These are phyloP conservation scores for Colletotrichum karsti DNA, from an alignment of 2,329 filamentous ascomycete species.

Conservation along the genomic window DNA sequence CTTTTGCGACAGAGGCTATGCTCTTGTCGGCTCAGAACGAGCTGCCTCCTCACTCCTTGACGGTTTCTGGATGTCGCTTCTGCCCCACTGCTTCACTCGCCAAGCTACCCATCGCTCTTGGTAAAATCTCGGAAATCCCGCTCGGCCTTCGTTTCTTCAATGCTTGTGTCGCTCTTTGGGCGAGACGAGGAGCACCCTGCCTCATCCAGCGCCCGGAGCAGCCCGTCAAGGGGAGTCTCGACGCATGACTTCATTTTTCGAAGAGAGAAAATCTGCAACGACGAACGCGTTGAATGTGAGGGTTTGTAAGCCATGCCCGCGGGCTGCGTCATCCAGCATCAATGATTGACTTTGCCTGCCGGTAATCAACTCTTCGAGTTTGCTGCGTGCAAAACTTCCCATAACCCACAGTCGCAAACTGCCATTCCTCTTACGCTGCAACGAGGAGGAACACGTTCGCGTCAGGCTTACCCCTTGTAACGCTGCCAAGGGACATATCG, in stretches of 20 bases:
- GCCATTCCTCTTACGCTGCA: neutral
- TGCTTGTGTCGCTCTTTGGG: neutral
- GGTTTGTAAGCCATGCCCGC: neutral
- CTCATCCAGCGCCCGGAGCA: neutral
- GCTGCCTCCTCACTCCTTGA: neutral
- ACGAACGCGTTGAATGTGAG: neutral
- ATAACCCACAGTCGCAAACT: neutral
- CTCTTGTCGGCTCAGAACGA: neutral
- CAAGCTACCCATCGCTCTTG: neutral
- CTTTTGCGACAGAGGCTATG: neutral
- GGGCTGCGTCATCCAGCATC: neutral
- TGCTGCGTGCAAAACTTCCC: neutral
- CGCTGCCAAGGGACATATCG: neutral
- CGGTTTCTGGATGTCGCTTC: neutral
- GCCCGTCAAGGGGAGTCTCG: neutral
- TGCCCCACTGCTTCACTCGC: neutral
- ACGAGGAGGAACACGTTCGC: neutral
- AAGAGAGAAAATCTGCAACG: neutral
- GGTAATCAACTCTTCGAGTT: neutral
- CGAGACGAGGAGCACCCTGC: slow-evolving; percentile 1
- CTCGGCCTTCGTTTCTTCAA: slow-evolving; percentile 3
- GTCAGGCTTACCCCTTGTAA: neutral
- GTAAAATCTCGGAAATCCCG: neutral
- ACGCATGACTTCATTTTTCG: neutral
- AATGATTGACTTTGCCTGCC: neutral